Base-by-base conservation (phyloP, 495 filamentous ascomycete species). In the Penicillium dipodomyicola region DNA sequence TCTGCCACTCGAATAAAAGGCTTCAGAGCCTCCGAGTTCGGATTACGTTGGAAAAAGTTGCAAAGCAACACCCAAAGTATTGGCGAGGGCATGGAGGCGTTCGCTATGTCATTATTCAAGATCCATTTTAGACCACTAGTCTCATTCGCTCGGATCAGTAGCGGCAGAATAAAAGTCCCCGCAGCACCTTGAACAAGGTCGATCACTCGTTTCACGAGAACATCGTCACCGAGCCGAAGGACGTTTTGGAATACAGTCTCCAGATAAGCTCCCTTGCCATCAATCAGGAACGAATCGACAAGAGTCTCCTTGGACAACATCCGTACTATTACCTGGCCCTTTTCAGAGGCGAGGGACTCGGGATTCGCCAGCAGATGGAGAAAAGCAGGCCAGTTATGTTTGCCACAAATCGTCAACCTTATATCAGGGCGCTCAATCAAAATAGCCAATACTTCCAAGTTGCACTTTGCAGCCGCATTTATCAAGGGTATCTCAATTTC, bases 21-120 rank as follows among this genome's bases (percentile, higher is more conserved):
- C 22, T 27, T 12, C 42, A 10, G 8, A 25, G 42, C 42, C 22
- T 45, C 42, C 0, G 42, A 25, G 42, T 10, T 45, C 27, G 42
- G 20, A 45, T 45, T 6, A 25, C 11, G 3, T 25, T 45, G 2
- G 12, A 45, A 45, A 45, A 45, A 45, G 42, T 45, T 45, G 42
- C 42, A 45, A 45, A 45, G 42, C 42, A 45, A 27, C 11, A 45
- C 42, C 42, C 42, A 45, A 15, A 45, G 42, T 14, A 45, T 45
- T 25, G 42, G 42, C 14, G 42, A 22, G 0, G 42, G 42, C 6
- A 27, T 45, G 20, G 20, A 45, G 15, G 42, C 20, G 9, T 15
- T 10, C 11, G 42, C 42, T 2, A 15, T 45, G 10, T 12, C 20
- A n/a, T 27, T 14, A 25, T 45, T 45, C 20, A 25, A 45, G 27